These are phyloP conservation scores for Plantago coronopus DNA, from an alignment of 305 asterid genomes.

Conservation along the genomic window DNA sequence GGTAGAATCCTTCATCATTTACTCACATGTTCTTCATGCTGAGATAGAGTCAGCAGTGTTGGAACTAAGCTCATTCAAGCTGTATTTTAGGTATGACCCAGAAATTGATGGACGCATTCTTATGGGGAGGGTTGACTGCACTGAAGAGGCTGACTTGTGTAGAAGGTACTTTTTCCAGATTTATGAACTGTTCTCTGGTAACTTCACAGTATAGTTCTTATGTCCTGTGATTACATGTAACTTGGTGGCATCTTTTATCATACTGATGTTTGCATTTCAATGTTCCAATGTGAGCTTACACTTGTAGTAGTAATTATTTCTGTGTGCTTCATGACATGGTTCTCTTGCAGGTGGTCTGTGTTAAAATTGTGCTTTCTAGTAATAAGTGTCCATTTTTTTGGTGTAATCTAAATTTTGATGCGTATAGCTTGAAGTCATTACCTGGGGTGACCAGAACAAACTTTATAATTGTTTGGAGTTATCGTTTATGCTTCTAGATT, in stretches of 20 bases:
- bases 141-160: slow-evolving; percentile 74
- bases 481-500: too few species aligned
- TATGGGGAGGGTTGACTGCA: slow-evolving; percentile 93
- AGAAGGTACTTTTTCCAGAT: slow-evolving; percentile 51
- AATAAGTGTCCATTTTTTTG: background rate
- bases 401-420: slow-evolving; percentile 1
- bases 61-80: slow-evolving; percentile 28
- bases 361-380: background rate
- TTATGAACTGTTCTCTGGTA: slow-evolving; percentile 6
- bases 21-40: slow-evolving; percentile 18
- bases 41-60: slow-evolving; percentile 18
- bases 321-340: slow-evolving; percentile 12
- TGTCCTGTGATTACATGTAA: slow-evolving; percentile 13
- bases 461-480: too few species aligned
- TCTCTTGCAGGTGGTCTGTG: slow-evolving; percentile 12
- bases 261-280: slow-evolving; percentile 1
- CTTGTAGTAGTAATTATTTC: background rate
- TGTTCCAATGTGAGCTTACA: background rate
- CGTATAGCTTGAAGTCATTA: slow-evolving; percentile 4
- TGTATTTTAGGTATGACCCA: slow-evolving; percentile 57
- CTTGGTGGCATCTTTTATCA: background rate
- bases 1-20: slow-evolving; percentile 42
- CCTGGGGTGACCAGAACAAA: slow-evolving; percentile 1
- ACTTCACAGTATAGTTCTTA: slow-evolving; percentile 17
- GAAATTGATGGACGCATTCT: slow-evolving; percentile 87